These are phyloP conservation scores for Candida pseudoviswanathii DNA, from an alignment of 1,139 yeast genomes.

Conservation along the genomic window DNA sequence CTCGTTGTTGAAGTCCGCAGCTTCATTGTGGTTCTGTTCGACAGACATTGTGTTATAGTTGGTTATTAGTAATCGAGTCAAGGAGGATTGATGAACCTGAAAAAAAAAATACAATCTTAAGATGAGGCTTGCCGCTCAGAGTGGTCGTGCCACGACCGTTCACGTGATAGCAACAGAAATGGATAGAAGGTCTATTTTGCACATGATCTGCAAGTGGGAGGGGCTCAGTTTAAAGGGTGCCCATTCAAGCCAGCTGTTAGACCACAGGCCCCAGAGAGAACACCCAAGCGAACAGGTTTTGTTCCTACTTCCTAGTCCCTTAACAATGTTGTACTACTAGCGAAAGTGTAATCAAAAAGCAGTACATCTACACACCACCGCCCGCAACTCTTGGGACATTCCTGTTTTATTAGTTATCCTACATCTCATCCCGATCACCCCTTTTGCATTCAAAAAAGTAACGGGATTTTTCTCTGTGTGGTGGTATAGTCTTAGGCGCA, in stretches of 20 bases:
- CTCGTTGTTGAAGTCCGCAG: not conserved
- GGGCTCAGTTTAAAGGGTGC: not conserved
- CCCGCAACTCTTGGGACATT: too few species aligned
- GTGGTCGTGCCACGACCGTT: not conserved
- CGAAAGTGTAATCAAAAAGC: too few species aligned
- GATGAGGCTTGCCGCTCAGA: not conserved
- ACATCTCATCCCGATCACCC: not conserved
- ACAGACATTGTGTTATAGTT: not conserved
- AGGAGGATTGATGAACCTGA: not conserved
- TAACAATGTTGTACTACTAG: too few species aligned
- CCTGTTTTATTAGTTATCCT: too few species aligned
- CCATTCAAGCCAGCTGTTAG: too few species aligned
- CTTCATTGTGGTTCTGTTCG: slow-evolving; percentile 2
- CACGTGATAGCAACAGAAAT: not conserved
- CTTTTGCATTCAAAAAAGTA: not conserved
- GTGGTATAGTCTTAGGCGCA: not conserved
- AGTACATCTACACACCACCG: too few species aligned
- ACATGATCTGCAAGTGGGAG: not conserved
- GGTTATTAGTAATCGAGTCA: not conserved
- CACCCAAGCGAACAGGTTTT: too few species aligned
- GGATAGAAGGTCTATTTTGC: not conserved
- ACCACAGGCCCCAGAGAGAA: too few species aligned
- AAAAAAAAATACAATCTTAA: not conserved
- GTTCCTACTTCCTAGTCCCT: too few species aligned
- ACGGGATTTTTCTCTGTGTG: not conserved